Base-by-base conservation (phyloP, 2,329 filamentous ascomycete genomes). In the Talaromyces funiculosus region DNA sequence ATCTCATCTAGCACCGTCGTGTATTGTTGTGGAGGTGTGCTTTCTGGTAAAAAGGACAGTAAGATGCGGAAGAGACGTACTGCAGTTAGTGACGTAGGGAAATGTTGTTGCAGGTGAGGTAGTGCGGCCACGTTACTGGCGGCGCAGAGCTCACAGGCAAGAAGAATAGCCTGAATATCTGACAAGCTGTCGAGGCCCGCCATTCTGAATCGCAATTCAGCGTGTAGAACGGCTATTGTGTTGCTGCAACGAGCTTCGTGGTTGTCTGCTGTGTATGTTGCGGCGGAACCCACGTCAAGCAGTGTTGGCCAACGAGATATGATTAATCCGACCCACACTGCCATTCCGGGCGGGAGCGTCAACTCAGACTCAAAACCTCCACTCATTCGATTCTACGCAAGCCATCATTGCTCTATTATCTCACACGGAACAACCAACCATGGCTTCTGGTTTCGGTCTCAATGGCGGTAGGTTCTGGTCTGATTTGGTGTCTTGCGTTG, bases 21-120 rank as follows among this genome's bases (percentile, higher is more conserved):
- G 64, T 86, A 84, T 31, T 72, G 69, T 4, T 74, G 71, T 3
- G 84, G 82, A 22, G 83, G 80, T 31, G 76, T 70, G 64, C 78
- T 82, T 68, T 86, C 83, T 20, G 85, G 84, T n/a, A 87, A 77
- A 66, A 82, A 86, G 60, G 83, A 84, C 63, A 87, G 74, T 57
- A 87, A 72, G 55, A 88, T 83, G 62, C 82, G 81, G 62, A 87
- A 77, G 57, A 84, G 70, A 16, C 84, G 77, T 62, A 82, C 81
- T 6, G 81, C 71, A 31, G 78, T 73, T 53, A 86, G 76, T 61
- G 78, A 72, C 61, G 71, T 76, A 53, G 76, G 76, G 56, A 80
- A 79, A 53, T 75, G 72, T 45, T 79, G 74, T 62, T 80, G 79
- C 64, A 87, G 72, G 63, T 76, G 73, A 63, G 80, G 80, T 26